These are phyloP conservation scores for Exserohilum rostratum DNA, from an alignment of 2,329 filamentous ascomycete genomes.

Conservation along the genomic window DNA sequence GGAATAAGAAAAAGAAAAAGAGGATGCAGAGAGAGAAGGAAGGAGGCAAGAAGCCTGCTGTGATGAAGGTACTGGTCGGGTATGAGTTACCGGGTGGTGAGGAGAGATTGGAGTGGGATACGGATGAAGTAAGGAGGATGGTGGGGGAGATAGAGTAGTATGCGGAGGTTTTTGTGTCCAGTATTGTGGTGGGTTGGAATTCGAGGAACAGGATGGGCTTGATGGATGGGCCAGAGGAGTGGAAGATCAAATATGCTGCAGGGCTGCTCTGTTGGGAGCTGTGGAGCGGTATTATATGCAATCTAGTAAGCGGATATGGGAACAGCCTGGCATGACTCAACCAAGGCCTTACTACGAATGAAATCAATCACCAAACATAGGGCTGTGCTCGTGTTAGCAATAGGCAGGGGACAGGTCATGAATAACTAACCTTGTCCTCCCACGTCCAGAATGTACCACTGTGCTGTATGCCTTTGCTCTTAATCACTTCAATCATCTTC, in stretches of 20 bases:
- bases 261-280: background rate
- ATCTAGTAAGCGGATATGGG: slow-evolving; percentile 26
- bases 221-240: too few species aligned
- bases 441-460: slow-evolving; percentile 64
- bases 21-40: background rate
- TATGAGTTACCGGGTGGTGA: slow-evolving; percentile 19
- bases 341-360: too few species aligned
- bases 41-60: background rate
- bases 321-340: slow-evolving; percentile 20
- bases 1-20: background rate
- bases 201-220: too few species aligned
- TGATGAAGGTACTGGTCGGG: slow-evolving; percentile 7
- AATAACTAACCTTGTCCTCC: slow-evolving; percentile 55
- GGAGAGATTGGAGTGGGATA: slow-evolving; percentile 33
- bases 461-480: slow-evolving; percentile 55
- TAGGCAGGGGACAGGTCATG: background rate
- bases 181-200: too few species aligned
- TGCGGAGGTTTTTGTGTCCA: too few species aligned
- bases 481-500: slow-evolving; percentile 59
- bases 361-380: slow-evolving; percentile 37
- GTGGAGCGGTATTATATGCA: slow-evolving; percentile 15
- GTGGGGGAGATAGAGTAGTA: slow-evolving; percentile 28
- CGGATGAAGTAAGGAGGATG: slow-evolving; percentile 27
- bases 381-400: too few species aligned
- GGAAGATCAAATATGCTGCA: background rate